Evolutionary conservation across 1,139 yeast genomes (phyloP).

Genomic region (Lodderomyces beijingensis): DNA sequence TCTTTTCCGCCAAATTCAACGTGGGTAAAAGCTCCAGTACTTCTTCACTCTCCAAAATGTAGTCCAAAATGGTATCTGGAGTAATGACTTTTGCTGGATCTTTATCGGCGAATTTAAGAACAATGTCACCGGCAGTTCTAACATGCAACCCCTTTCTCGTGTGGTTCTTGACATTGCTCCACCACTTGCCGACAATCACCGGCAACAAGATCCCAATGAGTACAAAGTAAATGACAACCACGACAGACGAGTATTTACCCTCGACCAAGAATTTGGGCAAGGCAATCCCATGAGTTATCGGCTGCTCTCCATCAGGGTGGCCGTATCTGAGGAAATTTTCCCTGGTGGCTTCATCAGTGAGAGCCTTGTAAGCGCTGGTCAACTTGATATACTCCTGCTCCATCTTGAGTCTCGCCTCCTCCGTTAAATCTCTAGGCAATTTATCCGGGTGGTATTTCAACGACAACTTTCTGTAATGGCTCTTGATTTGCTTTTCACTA

Average conservation of each 20-base stretch:
- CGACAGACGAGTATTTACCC: constrained; percentile 67
- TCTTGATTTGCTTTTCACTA: constrained; percentile 69
- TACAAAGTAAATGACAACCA: constrained; percentile 60
- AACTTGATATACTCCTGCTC: constrained; percentile 79
- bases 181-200: constrained; percentile 77
- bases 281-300: constrained; percentile 93
- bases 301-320: constrained; percentile 97
- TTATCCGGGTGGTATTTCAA: constrained; percentile 94
- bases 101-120: constrained; percentile 60
- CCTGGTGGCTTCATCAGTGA: constrained; percentile 83
- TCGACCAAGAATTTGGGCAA: constrained; percentile 89
- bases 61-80: constrained; percentile 53
- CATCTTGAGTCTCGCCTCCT: constrained; percentile 50
- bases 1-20: constrained; percentile 44
- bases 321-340: constrained; percentile 86
- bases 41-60: constrained; percentile 65
- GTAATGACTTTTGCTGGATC: constrained; percentile 74
- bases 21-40: constrained; percentile 38
- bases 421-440: constrained; percentile 63
- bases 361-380: constrained; percentile 89
- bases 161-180: constrained; percentile 76
- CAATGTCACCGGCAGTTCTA: constrained; percentile 72
- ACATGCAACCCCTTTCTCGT: constrained; percentile 84
- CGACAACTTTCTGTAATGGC: constrained; percentile 81
- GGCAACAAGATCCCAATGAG: constrained; percentile 81